Evolutionary conservation across 176 grass and related monocot genomes (phyloP).

Genomic region (Neostapfia colusana): DNA sequence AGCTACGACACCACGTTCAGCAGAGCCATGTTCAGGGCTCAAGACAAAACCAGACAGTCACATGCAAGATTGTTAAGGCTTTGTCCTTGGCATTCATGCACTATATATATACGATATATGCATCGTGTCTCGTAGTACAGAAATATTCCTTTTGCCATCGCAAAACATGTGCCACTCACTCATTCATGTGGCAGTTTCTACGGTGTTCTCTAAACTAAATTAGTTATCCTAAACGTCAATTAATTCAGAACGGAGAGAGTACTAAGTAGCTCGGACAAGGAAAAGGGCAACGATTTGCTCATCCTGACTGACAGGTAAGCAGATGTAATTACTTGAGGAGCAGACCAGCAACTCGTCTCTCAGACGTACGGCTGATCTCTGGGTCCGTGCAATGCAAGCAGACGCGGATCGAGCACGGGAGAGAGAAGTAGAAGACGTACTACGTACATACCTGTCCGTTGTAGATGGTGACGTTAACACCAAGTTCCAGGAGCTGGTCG

Average conservation of each 20-base stretch:
- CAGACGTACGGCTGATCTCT: constrained; percentile 11
- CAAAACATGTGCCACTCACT: constrained; percentile 6
- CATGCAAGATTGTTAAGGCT: not conserved
- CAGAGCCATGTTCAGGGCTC: not conserved
- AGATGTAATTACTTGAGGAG: not conserved
- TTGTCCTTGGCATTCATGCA: not conserved
- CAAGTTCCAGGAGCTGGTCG: constrained; percentile 71
- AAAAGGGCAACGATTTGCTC: not conserved
- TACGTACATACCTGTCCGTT: constrained; percentile 77
- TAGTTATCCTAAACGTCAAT: no score
- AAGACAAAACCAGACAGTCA: constrained; percentile 20
- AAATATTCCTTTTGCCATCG: constrained; percentile 19
- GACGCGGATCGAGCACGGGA: not conserved
- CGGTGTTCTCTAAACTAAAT: no score
- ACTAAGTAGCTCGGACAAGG: constrained; percentile 2
- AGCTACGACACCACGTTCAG: not conserved
- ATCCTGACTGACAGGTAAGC: not conserved
- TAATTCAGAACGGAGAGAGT: no score
- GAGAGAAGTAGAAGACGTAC: not conserved
- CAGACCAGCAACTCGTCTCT: not conserved
- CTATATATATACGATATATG: not conserved
- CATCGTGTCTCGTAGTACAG: not conserved
- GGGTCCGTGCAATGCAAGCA: not conserved
- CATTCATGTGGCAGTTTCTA: constrained; percentile 8
- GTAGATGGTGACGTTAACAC: constrained; percentile 75